Evolutionary conservation across 108 stramenopile genomes (phyloP).

Genomic region (Skeletonema costatum): DNA sequence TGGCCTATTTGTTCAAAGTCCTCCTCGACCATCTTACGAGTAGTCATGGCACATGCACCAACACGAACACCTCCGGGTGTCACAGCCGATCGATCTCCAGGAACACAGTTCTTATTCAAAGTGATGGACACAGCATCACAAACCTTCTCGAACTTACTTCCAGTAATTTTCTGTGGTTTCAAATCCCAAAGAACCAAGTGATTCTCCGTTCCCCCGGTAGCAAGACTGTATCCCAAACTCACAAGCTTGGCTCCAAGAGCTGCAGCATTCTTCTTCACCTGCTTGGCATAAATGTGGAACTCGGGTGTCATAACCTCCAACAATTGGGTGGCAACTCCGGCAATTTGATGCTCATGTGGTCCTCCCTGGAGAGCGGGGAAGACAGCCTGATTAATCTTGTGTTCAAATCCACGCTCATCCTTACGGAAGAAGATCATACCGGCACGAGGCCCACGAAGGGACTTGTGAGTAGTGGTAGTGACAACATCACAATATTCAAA

Average conservation of each 20-base stretch:
- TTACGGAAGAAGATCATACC: slow-evolving; percentile 99
- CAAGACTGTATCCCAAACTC: slow-evolving; percentile 92
- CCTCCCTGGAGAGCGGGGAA: slow-evolving; percentile 99
- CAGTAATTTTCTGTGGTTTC: slow-evolving; percentile 94
- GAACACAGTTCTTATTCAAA: slow-evolving; percentile 99
- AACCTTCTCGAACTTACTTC: slow-evolving; percentile 98
- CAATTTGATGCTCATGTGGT: slow-evolving; percentile 99
- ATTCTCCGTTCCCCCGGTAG: slow-evolving; percentile 99
- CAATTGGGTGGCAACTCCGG: slow-evolving; percentile 98
- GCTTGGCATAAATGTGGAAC: slow-evolving; percentile 94
- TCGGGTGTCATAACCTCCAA: slow-evolving; percentile 95
- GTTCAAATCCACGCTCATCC: slow-evolving; percentile 97
- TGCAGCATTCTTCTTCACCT: slow-evolving; percentile 93
- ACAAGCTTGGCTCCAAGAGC: slow-evolving; percentile 89
- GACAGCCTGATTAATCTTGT: slow-evolving; percentile 96
- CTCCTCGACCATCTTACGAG: slow-evolving; percentile 90
- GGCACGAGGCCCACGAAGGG: slow-evolving; percentile 98
- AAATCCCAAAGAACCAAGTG: slow-evolving; percentile 99
- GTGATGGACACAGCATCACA: slow-evolving; percentile 98
- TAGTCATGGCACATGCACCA: slow-evolving; percentile 94
- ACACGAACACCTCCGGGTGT: slow-evolving; percentile 99
- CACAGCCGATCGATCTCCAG: slow-evolving; percentile 97
- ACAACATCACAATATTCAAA: slow-evolving; percentile 98
- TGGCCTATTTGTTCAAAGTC: slow-evolving; percentile 97
- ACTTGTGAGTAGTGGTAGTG: slow-evolving; percentile 99